A percentile compares a stretch with the other conserved stretches of the same genome.
These are phyloP conservation scores for Plasmodium blacklocki DNA, from an alignment of 169 alveolate species.

Conservation along the genomic window DNA sequence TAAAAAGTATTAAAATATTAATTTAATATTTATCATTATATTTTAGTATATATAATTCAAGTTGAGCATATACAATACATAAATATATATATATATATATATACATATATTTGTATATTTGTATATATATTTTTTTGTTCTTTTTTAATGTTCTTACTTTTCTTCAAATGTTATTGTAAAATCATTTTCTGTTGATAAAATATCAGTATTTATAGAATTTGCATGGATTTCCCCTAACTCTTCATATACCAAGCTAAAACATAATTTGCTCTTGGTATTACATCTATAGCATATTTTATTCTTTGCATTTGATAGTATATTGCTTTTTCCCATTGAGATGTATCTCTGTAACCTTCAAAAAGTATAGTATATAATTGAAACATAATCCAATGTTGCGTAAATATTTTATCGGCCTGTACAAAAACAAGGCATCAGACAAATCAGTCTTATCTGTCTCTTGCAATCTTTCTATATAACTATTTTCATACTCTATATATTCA, in stretches of 20 bases:
- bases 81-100: neutral
- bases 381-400: constrained; percentile 85
- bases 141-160: constrained; percentile 7
- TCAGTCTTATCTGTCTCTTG: constrained; percentile 82
- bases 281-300: constrained; percentile 79
- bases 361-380: constrained; percentile 80
- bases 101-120: too few relatives aligned
- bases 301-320: constrained; percentile 78
- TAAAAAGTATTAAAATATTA: neutral
- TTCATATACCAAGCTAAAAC: constrained; percentile 89
- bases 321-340: constrained; percentile 77
- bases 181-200: constrained; percentile 61
- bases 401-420: constrained; percentile 82
- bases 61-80: neutral
- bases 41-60: too few relatives aligned
- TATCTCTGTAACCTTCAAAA: constrained; percentile 81
- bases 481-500: constrained; percentile 72
- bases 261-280: constrained; percentile 86
- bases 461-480: constrained; percentile 77
- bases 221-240: constrained; percentile 87
- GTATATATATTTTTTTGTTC: neutral
- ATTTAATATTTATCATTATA: neutral
- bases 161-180: constrained; percentile 65
- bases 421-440: constrained; percentile 80
- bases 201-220: constrained; percentile 73